Evolutionary conservation across 2,329 filamentous ascomycete genomes (phyloP).

Genomic region (Colletotrichum theobromicola): DNA sequence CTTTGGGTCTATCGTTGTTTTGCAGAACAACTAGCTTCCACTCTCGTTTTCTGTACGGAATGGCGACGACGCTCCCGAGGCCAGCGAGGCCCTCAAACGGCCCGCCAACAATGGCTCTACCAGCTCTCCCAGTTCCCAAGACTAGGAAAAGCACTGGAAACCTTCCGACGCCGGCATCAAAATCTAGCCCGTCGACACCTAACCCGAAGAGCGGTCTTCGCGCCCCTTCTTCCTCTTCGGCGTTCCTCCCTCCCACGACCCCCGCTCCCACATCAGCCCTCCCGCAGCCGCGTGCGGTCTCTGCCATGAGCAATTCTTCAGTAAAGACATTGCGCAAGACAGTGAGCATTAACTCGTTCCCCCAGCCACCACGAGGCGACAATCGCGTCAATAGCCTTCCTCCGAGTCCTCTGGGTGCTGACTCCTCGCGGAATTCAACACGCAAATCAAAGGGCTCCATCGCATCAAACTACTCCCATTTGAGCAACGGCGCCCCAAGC

Average conservation of each 20-base stretch:
- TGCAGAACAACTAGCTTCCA: neutral
- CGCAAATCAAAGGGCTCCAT: constrained; percentile 63
- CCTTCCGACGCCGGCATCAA: constrained; percentile 48
- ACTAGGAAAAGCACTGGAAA: constrained; percentile 69
- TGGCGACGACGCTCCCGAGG: constrained; percentile 69
- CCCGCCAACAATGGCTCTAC: constrained; percentile 74
- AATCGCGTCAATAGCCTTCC: constrained; percentile 65
- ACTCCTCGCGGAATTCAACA: constrained; percentile 46
- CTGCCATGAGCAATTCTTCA: constrained; percentile 57
- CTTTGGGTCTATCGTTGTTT: neutral
- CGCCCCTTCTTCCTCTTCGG: constrained; percentile 56
- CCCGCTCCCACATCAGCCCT: constrained; percentile 59
- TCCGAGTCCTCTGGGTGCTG: constrained; percentile 63
- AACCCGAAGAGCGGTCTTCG: constrained; percentile 65
- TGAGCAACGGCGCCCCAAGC: constrained; percentile 66
- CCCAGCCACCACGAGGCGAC: constrained; percentile 79
- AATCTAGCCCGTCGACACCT: constrained; percentile 46
- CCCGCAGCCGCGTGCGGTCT: constrained; percentile 60
- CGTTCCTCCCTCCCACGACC: constrained; percentile 55
- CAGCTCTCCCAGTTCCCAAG: constrained; percentile 76
- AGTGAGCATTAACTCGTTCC: constrained; percentile 93
- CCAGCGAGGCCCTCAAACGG: constrained; percentile 71
- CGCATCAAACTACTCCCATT: constrained; percentile 48
- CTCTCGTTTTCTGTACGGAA: constrained; percentile 34
- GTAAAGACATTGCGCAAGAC: constrained; percentile 82